Percentiles rank a stretch among this genome's conserved stretches.
Conservation (phyloP, 371 early-diverging fungal genomes). For the Parasitella parasitica region DNA sequence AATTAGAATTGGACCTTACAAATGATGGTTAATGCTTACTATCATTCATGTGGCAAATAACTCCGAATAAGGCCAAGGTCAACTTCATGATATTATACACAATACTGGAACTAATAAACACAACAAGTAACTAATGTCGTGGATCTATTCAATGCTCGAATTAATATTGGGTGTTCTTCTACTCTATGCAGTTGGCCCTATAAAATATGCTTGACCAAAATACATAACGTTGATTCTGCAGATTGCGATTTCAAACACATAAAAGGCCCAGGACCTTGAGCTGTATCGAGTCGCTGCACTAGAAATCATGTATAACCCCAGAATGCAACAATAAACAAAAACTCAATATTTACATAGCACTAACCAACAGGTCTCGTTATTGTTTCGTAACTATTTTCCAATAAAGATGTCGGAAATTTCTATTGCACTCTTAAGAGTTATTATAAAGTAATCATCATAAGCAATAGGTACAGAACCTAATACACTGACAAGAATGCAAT, state of each 20-base stretch:
- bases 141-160: too few species aligned
- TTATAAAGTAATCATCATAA: too few species aligned
- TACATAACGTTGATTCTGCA: not conserved
- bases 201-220: not conserved
- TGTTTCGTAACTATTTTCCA: too few species aligned
- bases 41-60: not conserved
- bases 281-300: too few species aligned
- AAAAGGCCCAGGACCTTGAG: too few species aligned
- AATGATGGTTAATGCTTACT: too few species aligned
- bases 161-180: too few species aligned
- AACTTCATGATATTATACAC: not conserved
- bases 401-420: too few species aligned
- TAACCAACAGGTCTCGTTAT: not conserved
- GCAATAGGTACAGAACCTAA: too few species aligned
- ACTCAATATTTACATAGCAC: not conserved
- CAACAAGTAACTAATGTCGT: too few species aligned
- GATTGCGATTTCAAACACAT: not conserved
- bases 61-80: not conserved
- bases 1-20: not conserved
- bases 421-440: too few species aligned
- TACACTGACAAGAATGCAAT: not conserved
- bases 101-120: too few species aligned
- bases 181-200: not conserved
- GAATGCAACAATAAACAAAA: not conserved
- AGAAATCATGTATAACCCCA: not conserved